phyloP scores from a whole-genome alignment of 768 basidiomycete genomes.

The Psilocybe tampanensis region DNA sequence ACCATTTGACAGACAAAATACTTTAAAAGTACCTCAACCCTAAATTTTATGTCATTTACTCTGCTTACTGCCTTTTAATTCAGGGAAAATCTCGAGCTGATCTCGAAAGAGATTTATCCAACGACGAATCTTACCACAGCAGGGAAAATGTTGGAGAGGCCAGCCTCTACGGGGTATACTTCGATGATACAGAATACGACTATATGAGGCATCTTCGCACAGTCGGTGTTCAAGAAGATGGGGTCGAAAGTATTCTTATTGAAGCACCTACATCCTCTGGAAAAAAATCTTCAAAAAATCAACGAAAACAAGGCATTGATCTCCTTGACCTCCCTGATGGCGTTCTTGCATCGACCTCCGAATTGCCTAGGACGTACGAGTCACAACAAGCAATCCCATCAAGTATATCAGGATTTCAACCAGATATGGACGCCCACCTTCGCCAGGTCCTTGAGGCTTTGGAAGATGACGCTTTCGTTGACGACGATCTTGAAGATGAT shows the following conservation, averaged over 20 bases:
- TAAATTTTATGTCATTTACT: conserved; percentile 11
- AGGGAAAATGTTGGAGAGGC: conserved; percentile 82
- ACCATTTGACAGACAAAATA: conserved; percentile 72
- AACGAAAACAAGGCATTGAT: conserved; percentile 35
- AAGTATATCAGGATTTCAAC: conserved; percentile 87
- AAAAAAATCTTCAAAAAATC: conserved; percentile 33
- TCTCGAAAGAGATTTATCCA: conserved; percentile 60
- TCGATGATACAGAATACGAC: conserved; percentile 95
- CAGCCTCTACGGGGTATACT: conserved; percentile 86
- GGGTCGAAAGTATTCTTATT: conserved; percentile 78
- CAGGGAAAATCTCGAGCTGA: conserved; percentile 85
- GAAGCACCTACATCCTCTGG: conserved; percentile 63
- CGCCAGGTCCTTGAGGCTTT: conserved; percentile 92
- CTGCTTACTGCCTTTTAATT: conserved; percentile 17
- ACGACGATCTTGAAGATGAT: conserved; percentile 70
- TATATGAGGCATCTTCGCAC: conserved; percentile 96
- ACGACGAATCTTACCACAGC: conserved; percentile 48
- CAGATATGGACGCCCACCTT: conserved; percentile 95
- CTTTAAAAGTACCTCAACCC: conserved; percentile 53
- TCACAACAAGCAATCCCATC: conserved; percentile 77
- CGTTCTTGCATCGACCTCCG: conserved; percentile 68
- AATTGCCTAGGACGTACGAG: conserved; percentile 77
- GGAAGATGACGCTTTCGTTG: conserved; percentile 94
- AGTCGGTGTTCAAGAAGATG: conserved; percentile 76
- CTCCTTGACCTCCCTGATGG: conserved; percentile 67